Conservation (phyloP, 768 basidiomycete genomes). For the Boletus vermiculosoides region DNA sequence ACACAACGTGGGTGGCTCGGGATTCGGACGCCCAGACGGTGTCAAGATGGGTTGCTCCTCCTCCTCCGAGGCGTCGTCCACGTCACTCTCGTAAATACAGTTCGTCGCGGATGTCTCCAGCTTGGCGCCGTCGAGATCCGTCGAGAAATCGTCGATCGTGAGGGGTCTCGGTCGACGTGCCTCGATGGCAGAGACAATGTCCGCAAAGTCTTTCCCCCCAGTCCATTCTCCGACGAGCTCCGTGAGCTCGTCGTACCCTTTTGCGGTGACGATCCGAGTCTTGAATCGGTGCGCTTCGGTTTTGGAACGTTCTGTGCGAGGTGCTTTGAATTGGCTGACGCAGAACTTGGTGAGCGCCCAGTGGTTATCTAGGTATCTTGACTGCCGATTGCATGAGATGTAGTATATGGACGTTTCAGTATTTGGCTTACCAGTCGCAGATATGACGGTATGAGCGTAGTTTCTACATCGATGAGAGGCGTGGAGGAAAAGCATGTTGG, state of each 20-base stretch:
- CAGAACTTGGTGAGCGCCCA: slow-evolving; percentile 90
- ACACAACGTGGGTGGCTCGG: slow-evolving; percentile 52
- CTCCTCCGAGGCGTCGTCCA: slow-evolving; percentile 12
- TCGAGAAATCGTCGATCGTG: slow-evolving; percentile 5
- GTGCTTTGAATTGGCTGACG: slow-evolving; percentile 74
- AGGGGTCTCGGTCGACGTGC: slow-evolving; percentile 25
- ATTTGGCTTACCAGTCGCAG: slow-evolving; percentile 57
- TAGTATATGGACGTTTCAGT: background rate
- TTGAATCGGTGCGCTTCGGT: slow-evolving; percentile 55
- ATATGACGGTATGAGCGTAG: slow-evolving; percentile 68
- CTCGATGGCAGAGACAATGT: slow-evolving; percentile 50
- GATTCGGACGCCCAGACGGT: slow-evolving; percentile 53
- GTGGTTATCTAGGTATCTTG: slow-evolving; percentile 72
- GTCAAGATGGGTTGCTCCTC: slow-evolving; percentile 40
- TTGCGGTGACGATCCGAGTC: slow-evolving; percentile 56
- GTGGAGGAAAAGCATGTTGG: slow-evolving; percentile 79
- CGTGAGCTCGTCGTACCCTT: slow-evolving; percentile 55
- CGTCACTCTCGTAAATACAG: background rate
- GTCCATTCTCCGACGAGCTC: slow-evolving; percentile 53
- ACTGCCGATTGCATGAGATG: slow-evolving; percentile 39
- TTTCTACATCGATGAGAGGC: slow-evolving; percentile 67
- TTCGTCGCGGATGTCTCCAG: background rate
- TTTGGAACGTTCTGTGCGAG: slow-evolving; percentile 55
- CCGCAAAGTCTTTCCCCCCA: slow-evolving; percentile 60
- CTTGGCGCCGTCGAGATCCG: background rate